Evolutionary conservation across 176 grass and related monocot genomes (phyloP).

Genomic region (Calamus simplicifolius): DNA sequence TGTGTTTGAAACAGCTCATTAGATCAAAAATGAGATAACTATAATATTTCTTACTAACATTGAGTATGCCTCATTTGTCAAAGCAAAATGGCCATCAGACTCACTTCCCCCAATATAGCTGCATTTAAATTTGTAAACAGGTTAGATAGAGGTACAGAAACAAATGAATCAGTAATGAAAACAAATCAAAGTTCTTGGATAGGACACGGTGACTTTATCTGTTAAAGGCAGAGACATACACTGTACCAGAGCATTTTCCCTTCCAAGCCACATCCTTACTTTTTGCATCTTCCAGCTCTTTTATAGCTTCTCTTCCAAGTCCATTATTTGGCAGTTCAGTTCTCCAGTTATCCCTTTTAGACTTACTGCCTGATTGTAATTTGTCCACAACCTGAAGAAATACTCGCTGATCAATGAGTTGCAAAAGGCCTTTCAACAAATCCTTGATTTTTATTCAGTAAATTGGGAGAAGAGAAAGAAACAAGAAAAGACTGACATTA

Average conservation of each 20-base stretch:
- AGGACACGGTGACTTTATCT: neutral
- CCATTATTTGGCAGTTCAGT: slow-evolving; percentile 64
- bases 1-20: no score
- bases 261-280: slow-evolving; percentile 67
- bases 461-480: no score
- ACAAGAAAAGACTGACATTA: no score
- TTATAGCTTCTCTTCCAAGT: slow-evolving; percentile 25
- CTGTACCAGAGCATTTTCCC: slow-evolving; percentile 96
- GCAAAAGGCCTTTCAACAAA: neutral
- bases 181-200: no score
- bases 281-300: slow-evolving; percentile 60
- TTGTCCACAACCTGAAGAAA: slow-evolving; percentile 77
- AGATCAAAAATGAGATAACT: no score
- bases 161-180: no score
- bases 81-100: slow-evolving; percentile 73
- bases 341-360: slow-evolving; percentile 50
- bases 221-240: slow-evolving; percentile 45
- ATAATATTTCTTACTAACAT: slow-evolving; percentile 46
- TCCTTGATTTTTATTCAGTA: no score
- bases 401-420: neutral
- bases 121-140: slow-evolving; percentile 14
- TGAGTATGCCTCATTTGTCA: slow-evolving; percentile 91
- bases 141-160: no score
- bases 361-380: slow-evolving; percentile 60
- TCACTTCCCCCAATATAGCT: slow-evolving; percentile 94